Base-by-base conservation (phyloP, 148 eudicot species). In the Linanthus parryae region DNA sequence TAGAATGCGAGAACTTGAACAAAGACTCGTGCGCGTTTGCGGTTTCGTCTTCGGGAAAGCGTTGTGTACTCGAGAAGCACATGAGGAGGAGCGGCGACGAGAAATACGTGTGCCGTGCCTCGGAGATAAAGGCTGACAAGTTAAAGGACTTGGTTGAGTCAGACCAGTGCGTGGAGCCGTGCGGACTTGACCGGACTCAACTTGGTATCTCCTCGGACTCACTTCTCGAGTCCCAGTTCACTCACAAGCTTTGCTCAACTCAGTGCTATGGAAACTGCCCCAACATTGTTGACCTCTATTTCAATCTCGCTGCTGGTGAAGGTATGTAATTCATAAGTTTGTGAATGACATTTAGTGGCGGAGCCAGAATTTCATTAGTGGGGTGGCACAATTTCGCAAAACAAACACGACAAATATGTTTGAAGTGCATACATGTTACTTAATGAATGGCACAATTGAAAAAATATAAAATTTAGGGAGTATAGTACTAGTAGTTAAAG, bases 291-390 rank as follows among this genome's bases (percentile, higher is more conserved):
- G 88, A 84, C 60, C 88, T 84, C 25, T 84, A 84, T 67, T 81
- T 78, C 77, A 81, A 73, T 39, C 84, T 84, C 35, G 94, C 88
- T 49, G 84, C 78, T 7, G 88, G 80, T 34, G 94, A 81, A 84
- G 94, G 94, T 81, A 79, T 4, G 14, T 18, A 17, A 10, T 53
- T 35, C 21, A 16, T 17, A 53, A 39, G n/a, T n/a, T n/a, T n/a
- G n/a, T n/a, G n/a, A n/a, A n/a, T n/a, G n/a, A n/a, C n/a, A n/a
- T n/a, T n/a, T n/a, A n/a, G n/a, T n/a, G n/a, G n/a, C n/a, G n/a
- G n/a, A n/a, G n/a, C n/a, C n/a, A n/a, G n/a, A n/a, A n/a, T n/a
- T n/a, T n/a, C n/a, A n/a, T n/a, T n/a, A n/a, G n/a, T n/a, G n/a
- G n/a, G n/a, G n/a, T n/a, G n/a, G n/a, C n/a, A n/a, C n/a, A n/a